Evolutionary conservation across 108 stramenopile species (phyloP).

Genomic region (Stephanodiscus triporus): DNA sequence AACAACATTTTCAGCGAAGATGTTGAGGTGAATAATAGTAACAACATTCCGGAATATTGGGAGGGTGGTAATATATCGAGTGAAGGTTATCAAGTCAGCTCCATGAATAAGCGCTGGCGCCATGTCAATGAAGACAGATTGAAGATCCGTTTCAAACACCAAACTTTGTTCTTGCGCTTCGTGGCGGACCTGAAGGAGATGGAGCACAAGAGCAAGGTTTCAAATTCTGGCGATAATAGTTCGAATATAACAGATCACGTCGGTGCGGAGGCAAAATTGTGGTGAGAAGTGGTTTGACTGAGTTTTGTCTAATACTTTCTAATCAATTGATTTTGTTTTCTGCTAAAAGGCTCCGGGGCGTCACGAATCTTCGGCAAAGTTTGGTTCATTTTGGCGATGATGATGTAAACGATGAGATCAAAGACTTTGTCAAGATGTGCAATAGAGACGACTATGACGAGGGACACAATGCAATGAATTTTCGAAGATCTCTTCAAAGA

Average conservation of each 20-base stretch:
- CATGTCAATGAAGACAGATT: conserved; percentile 72
- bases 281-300: too few species aligned
- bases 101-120: conserved; percentile 60
- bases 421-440: conserved; percentile 28
- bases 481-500: too few species aligned
- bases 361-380: conserved; percentile 12
- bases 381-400: conserved; percentile 36
- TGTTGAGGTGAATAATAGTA: conserved; percentile 32
- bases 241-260: conserved; percentile 49
- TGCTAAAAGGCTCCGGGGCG: conserved; percentile 24
- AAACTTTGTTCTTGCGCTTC: conserved; percentile 71
- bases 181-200: conserved; percentile 72
- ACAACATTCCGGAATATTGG: conserved; percentile 36
- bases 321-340: background rate
- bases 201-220: conserved; percentile 30
- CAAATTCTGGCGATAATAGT: background rate
- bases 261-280: conserved; percentile 55
- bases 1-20: conserved; percentile 19
- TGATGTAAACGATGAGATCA: conserved; percentile 4
- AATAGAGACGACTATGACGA: conserved; percentile 3
- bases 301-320: background rate
- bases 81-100: conserved; percentile 18
- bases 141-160: conserved; percentile 53
- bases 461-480: background rate
- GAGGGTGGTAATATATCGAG: conserved; percentile 19